A percentile compares a stretch with the other conserved stretches of the same genome.
Evolutionary conservation across 306 rosid species (phyloP).

Genomic region (Malus asiatica): DNA sequence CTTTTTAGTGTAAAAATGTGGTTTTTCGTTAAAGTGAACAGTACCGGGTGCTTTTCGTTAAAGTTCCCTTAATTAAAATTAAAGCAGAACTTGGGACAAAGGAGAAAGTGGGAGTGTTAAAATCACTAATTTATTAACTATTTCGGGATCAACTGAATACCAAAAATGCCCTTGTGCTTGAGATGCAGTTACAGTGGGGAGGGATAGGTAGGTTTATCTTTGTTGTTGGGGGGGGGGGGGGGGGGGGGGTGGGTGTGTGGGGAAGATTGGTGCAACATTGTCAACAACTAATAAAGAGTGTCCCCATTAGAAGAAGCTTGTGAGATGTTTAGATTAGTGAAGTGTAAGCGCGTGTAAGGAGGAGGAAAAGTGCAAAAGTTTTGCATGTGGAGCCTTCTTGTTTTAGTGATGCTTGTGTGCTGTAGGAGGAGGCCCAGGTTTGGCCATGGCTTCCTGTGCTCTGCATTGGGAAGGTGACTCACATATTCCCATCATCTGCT

Average conservation of each 20-base stretch:
- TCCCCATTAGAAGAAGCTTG: background rate
- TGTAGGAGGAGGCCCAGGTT: background rate
- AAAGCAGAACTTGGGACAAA: too few relatives aligned
- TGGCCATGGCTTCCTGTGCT: conserved; percentile 14
- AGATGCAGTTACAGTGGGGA: background rate
- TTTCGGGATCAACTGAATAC: background rate
- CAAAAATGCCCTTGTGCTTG: background rate
- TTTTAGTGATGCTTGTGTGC: background rate
- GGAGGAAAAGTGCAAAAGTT: background rate
- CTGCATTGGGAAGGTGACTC: conserved; percentile 12
- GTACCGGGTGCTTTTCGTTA: too few relatives aligned
- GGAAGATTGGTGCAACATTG: background rate
- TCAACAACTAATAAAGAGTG: background rate
- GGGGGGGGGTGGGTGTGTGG: too few relatives aligned
- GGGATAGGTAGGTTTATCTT: background rate
- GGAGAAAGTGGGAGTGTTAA: too few relatives aligned
- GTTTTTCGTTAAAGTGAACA: too few relatives aligned
- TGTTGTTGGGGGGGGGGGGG: background rate
- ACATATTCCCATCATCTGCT: conserved; percentile 34
- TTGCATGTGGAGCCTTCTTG: conserved; percentile 7
- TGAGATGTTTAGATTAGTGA: background rate
- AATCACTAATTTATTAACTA: background rate
- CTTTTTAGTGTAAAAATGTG: too few relatives aligned
- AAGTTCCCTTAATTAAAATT: too few relatives aligned
- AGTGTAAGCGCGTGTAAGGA: conserved; percentile 19